Percentiles rank a stretch among this genome's conserved stretches.
Evolutionary conservation across 192 early-diverging fungal genomes (phyloP).

Genomic region (Podila epigama): DNA sequence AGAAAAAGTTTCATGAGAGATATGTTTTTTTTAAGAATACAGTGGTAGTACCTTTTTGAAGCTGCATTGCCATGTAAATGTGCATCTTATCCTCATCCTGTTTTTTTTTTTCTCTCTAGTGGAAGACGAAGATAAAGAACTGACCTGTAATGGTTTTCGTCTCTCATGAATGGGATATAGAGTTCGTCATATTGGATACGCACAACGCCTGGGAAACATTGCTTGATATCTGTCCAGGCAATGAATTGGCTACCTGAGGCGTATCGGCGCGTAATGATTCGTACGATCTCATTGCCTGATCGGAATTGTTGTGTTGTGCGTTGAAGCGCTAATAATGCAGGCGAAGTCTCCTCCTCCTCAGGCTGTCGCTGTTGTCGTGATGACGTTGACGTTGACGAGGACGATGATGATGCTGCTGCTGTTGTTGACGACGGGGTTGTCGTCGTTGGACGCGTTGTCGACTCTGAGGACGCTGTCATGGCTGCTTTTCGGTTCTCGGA

Average conservation of each 20-base stretch:
- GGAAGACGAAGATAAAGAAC: too few relatives aligned
- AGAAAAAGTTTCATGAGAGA: too few relatives aligned
- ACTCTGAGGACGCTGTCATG: too few relatives aligned
- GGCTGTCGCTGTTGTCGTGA: too few relatives aligned
- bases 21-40: too few relatives aligned
- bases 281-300: not conserved
- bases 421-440: not conserved
- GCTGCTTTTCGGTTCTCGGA: too few relatives aligned
- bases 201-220: slow-evolving; percentile 21
- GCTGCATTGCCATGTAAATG: too few relatives aligned
- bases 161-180: slow-evolving; percentile 14
- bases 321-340: not conserved
- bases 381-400: not conserved
- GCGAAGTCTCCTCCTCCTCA: too few relatives aligned
- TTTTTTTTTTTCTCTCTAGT: too few relatives aligned
- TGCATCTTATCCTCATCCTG: too few relatives aligned
- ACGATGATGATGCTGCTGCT: not conserved
- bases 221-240: slow-evolving; percentile 30
- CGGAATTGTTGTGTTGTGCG: not conserved
- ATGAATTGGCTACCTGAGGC: not conserved
- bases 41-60: too few relatives aligned
- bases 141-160: slow-evolving; percentile 27
- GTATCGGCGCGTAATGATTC: not conserved
- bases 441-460: too few relatives aligned
- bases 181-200: slow-evolving; percentile 21